Percentiles rank a stretch among this genome's conserved stretches.
Evolutionary conservation across 2,329 filamentous ascomycete genomes (phyloP).

Genomic region (Didymella pinodella): DNA sequence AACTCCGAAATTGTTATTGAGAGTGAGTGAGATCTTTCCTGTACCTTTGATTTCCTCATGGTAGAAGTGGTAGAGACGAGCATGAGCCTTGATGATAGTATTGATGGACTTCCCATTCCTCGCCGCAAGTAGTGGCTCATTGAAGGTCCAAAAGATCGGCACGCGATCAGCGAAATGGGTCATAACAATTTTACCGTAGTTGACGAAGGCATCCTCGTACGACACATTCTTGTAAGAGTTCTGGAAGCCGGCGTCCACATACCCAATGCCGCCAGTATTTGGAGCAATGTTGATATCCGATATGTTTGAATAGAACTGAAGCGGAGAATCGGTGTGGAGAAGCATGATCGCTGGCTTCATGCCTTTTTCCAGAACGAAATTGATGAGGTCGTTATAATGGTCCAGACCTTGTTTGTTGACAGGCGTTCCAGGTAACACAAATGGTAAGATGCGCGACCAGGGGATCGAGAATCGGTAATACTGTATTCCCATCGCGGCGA

Average conservation of each 20-base stretch:
- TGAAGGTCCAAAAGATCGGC: constrained; percentile 63
- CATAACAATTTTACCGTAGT: constrained; percentile 63
- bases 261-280: constrained; percentile 37
- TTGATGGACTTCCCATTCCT: constrained; percentile 53
- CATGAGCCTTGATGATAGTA: constrained; percentile 55
- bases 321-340: constrained; percentile 60
- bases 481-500: constrained; percentile 61
- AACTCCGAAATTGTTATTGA: constrained; percentile 53
- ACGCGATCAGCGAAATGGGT: constrained; percentile 62
- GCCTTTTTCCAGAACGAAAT: constrained; percentile 59
- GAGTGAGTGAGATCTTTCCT: constrained; percentile 61
- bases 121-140: constrained; percentile 59
- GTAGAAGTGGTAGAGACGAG: constrained; percentile 62
- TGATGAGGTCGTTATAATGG: constrained; percentile 64
- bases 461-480: constrained; percentile 63
- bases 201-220: constrained; percentile 61
- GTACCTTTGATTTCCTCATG: constrained; percentile 61
- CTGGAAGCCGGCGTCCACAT: constrained; percentile 49
- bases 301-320: constrained; percentile 54
- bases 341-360: constrained; percentile 60
- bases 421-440: constrained; percentile 59
- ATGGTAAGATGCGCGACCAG: constrained; percentile 63
- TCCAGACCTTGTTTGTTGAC: constrained; percentile 61
- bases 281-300: constrained; percentile 30
- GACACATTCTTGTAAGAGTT: constrained; percentile 52